phyloP scores from a whole-genome alignment of 2,329 filamentous ascomycete genomes.

The Aureobasidium vineae region DNA sequence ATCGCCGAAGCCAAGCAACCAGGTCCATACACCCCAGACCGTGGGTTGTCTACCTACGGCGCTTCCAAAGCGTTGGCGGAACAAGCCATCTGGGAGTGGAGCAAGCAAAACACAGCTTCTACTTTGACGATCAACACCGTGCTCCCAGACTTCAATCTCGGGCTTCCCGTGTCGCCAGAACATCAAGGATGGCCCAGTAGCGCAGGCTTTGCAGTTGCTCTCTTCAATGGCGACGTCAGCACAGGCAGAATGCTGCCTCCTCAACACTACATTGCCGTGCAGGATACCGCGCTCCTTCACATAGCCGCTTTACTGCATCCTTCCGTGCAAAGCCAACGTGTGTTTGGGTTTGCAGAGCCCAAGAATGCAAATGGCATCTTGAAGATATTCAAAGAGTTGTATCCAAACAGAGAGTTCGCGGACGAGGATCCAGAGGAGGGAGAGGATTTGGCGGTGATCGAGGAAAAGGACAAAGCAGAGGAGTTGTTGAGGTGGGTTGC shows the following conservation, averaged over 20 bases:
- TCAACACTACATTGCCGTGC: slow-evolving; percentile 47
- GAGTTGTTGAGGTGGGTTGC: slow-evolving; percentile 36
- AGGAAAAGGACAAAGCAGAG: slow-evolving; percentile 34
- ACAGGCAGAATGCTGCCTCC: neutral
- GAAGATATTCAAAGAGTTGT: slow-evolving; percentile 39
- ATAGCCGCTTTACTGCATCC: slow-evolving; percentile 52
- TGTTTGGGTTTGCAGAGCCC: slow-evolving; percentile 54
- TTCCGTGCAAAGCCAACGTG: slow-evolving; percentile 49
- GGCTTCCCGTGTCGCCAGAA: slow-evolving; percentile 29
- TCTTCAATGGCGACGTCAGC: slow-evolving; percentile 30
- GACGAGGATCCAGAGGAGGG: slow-evolving; percentile 30
- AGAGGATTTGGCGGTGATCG: slow-evolving; percentile 32
- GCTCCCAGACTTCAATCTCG: slow-evolving; percentile 33
- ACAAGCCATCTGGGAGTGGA: slow-evolving; percentile 15
- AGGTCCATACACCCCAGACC: slow-evolving; percentile 4
- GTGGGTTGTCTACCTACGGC: neutral
- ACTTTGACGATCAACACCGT: slow-evolving; percentile 1
- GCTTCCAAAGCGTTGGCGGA: slow-evolving; percentile 14
- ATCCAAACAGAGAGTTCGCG: slow-evolving; percentile 44
- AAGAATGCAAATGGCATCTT: slow-evolving; percentile 51
- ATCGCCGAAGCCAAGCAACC: neutral
- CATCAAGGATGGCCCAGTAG: slow-evolving; percentile 27
- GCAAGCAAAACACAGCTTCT: neutral
- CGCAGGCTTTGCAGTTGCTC: neutral
- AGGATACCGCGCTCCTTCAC: slow-evolving; percentile 54